phyloP scores from a whole-genome alignment of 2,329 filamentous ascomycete species.

The Calonectria crousiana region DNA sequence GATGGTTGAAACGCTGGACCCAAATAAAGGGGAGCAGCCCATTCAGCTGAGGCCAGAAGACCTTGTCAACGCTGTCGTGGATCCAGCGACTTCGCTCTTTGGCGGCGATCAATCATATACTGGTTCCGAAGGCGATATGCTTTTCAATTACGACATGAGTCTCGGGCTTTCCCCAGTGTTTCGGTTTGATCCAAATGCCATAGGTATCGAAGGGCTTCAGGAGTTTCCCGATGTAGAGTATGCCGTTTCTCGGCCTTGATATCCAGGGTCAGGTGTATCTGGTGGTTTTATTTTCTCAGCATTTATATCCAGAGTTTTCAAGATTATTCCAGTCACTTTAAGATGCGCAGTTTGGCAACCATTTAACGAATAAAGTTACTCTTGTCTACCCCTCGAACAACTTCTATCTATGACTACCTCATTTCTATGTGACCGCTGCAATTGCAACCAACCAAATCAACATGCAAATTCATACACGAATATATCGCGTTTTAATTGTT shows the following conservation, averaged over 20 bases:
- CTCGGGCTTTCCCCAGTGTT: slow-evolving; percentile 47
- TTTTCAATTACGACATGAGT: slow-evolving; percentile 42
- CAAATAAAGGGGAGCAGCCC: slow-evolving; percentile 2
- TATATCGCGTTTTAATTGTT: background rate
- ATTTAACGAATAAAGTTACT: background rate
- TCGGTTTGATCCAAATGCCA: slow-evolving; percentile 38
- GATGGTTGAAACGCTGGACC: slow-evolving; percentile 41
- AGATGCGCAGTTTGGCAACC: background rate
- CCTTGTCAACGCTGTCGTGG: background rate
- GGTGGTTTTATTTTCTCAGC: background rate
- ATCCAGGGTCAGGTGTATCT: background rate
- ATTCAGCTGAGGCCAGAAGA: background rate
- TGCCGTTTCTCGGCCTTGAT: background rate
- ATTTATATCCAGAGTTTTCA: background rate
- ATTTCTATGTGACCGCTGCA: background rate
- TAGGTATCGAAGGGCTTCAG: slow-evolving; percentile 33
- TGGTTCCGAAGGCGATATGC: slow-evolving; percentile 25
- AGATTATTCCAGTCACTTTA: background rate
- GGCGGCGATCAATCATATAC: slow-evolving; percentile 18
- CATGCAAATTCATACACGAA: background rate
- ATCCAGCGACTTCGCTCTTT: slow-evolving; percentile 1
- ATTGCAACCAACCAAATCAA: background rate
- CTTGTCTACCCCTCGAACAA: background rate
- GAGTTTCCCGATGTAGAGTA: slow-evolving; percentile 15
- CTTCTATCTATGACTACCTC: background rate